Percentiles rank a stretch among this genome's conserved stretches.
These are phyloP conservation scores for Scedosporium dehoogii DNA, from an alignment of 2,329 filamentous ascomycete genomes.

Conservation along the genomic window DNA sequence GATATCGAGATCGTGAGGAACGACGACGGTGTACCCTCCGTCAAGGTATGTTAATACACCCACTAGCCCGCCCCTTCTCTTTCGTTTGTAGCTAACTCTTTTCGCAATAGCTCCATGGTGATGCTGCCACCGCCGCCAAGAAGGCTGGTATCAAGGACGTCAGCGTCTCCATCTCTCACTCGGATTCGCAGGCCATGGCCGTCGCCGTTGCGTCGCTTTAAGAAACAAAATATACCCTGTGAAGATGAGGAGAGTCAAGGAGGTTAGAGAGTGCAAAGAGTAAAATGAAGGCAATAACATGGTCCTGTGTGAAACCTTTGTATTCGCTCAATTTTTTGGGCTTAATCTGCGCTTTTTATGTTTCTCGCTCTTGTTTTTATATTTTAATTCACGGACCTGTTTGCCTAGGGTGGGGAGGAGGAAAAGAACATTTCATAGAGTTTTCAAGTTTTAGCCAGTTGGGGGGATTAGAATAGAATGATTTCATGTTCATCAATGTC, in stretches of 20 bases:
- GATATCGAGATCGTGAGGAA: slow-evolving; percentile 89
- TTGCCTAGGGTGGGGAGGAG: neutral
- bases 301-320: slow-evolving; percentile 1
- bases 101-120: slow-evolving; percentile 63
- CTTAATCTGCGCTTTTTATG: slow-evolving; percentile 8
- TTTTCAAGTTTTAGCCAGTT: slow-evolving; percentile 1
- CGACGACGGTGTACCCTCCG: slow-evolving; percentile 71
- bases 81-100: slow-evolving; percentile 24
- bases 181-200: slow-evolving; percentile 85
- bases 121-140: slow-evolving; percentile 73
- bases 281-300: neutral
- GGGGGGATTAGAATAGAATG: neutral
- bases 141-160: slow-evolving; percentile 80
- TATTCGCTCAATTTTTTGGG: slow-evolving; percentile 10
- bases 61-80: neutral
- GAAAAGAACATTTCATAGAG: neutral
- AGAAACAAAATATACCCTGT: slow-evolving; percentile 8
- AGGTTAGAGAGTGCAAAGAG: neutral
- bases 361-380: neutral
- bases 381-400: neutral
- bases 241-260: neutral
- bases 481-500: neutral
- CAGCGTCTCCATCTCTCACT: slow-evolving; percentile 92
- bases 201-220: slow-evolving; percentile 81
- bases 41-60: slow-evolving; percentile 56